phyloP scores from a whole-genome alignment of 2,329 filamentous ascomycete species.

The Neofusicoccum umdonicola region DNA sequence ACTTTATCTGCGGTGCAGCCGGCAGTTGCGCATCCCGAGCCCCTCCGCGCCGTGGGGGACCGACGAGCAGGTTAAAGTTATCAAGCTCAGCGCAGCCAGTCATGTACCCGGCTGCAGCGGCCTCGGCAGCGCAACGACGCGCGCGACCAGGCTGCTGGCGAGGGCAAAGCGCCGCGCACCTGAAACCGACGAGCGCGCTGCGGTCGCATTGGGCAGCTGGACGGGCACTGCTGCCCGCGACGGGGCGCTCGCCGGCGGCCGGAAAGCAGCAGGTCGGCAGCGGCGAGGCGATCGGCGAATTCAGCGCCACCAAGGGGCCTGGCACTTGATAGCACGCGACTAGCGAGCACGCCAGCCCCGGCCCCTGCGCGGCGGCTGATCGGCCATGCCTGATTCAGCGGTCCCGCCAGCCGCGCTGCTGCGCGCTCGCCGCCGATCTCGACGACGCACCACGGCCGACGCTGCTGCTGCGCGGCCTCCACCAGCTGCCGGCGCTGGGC shows the following conservation, averaged over 20 bases:
- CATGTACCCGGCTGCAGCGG: neutral
- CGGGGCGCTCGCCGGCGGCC: neutral
- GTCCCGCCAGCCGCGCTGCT: no score
- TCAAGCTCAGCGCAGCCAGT: neutral
- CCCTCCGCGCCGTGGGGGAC: neutral
- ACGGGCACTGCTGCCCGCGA: neutral
- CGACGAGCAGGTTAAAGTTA: slow-evolving; percentile 7
- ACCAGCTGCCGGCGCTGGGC: neutral
- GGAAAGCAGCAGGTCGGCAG: neutral
- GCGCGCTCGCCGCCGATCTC: no score
- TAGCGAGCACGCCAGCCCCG: neutral
- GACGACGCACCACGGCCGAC: neutral
- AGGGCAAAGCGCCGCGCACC: no score
- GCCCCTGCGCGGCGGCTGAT: neutral
- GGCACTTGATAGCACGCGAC: neutral
- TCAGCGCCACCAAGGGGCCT: neutral
- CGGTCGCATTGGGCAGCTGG: neutral
- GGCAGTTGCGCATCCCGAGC: neutral
- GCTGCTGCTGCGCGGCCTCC: neutral
- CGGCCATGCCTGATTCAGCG: neutral
- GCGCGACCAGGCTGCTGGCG: neutral
- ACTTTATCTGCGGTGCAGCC: neutral
- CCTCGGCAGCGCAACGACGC: neutral
- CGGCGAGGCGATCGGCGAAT: neutral
- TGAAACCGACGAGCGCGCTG: no score